A percentile compares a stretch with the other conserved stretches of the same genome.
Conservation (phyloP, 345 rosid genomes). For the Brassica nigra region DNA sequence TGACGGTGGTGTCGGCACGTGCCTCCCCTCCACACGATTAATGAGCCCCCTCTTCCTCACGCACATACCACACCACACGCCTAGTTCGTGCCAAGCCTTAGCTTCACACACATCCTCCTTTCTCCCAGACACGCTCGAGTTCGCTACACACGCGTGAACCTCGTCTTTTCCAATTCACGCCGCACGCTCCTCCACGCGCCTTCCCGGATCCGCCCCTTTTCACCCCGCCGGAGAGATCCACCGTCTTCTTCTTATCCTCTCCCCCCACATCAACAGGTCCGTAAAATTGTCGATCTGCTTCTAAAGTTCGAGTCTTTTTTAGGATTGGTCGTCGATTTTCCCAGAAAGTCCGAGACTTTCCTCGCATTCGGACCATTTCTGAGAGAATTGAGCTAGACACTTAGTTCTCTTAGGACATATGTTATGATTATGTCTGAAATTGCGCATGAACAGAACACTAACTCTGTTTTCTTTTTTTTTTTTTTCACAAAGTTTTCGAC, state of each 20-base stretch:
- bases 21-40: slow-evolving; percentile 44
- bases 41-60: slow-evolving; percentile 8
- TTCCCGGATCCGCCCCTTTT: slow-evolving; percentile 36
- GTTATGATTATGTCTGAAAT: slow-evolving; percentile 15
- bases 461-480: background rate
- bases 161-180: slow-evolving; percentile 40
- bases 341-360: slow-evolving; percentile 24
- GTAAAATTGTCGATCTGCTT: slow-evolving; percentile 9
- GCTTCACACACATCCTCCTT: slow-evolving; percentile 47
- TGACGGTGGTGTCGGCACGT: slow-evolving; percentile 48
- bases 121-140: slow-evolving; percentile 63
- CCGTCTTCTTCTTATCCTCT: slow-evolving; percentile 29
- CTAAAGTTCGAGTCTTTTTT: background rate
- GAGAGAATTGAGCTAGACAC: slow-evolving; percentile 30
- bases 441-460: background rate
- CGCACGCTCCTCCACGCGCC: slow-evolving; percentile 59
- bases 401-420: slow-evolving; percentile 26
- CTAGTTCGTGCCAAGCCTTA: slow-evolving; percentile 72
- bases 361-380: slow-evolving; percentile 22
- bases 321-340: slow-evolving; percentile 17
- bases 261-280: slow-evolving; percentile 10
- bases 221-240: slow-evolving; percentile 47
- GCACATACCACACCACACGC: slow-evolving; percentile 58
- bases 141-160: slow-evolving; percentile 68
- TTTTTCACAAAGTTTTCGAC: background rate